These are phyloP conservation scores for Monosporascus sp. DNA, from an alignment of 2,329 filamentous ascomycete genomes.

Conservation along the genomic window DNA sequence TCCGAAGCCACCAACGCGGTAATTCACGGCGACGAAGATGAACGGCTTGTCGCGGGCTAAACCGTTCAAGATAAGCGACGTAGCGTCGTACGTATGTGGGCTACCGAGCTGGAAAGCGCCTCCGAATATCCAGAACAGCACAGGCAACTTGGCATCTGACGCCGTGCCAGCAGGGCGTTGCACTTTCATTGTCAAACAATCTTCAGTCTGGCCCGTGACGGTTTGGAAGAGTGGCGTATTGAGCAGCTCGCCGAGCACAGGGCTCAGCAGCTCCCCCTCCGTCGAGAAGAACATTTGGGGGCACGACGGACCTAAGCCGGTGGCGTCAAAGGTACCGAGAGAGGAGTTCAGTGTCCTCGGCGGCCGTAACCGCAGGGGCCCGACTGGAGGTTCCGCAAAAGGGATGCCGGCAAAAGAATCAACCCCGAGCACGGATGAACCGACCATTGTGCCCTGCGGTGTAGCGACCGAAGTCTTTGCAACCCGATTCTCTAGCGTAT, in stretches of 20 bases:
- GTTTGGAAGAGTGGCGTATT: conserved; percentile 53
- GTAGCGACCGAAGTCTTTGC: conserved; percentile 18
- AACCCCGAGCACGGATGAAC: conserved; percentile 31
- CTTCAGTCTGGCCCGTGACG: conserved; percentile 50
- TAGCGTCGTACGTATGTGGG: conserved; percentile 45
- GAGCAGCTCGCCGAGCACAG: conserved; percentile 43
- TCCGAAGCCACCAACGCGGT: conserved; percentile 69
- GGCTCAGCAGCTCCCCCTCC: conserved; percentile 28
- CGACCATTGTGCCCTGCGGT: conserved; percentile 23
- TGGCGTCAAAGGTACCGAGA: conserved; percentile 58
- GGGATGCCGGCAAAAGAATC: conserved; percentile 72
- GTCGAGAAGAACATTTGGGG: conserved; percentile 63
- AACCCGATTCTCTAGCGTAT: conserved; percentile 15
- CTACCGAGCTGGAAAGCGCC: conserved; percentile 54
- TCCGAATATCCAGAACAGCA: conserved; percentile 67
- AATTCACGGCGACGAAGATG: conserved; percentile 72
- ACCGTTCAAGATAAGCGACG: conserved; percentile 39
- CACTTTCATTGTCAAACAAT: conserved; percentile 59
- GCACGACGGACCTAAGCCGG: conserved; percentile 54
- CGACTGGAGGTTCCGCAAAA: conserved; percentile 65
- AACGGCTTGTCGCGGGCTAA: conserved; percentile 54
- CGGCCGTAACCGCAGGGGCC: conserved; percentile 61
- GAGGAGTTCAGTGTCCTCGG: conserved; percentile 53
- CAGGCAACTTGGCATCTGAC: conserved; percentile 52
- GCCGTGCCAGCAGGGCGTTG: conserved; percentile 52